Evolutionary conservation across 495 filamentous ascomycete species (phyloP), one percentile per base, ranked within the genome.

Genomic region (Daldinia grandis): DNA sequence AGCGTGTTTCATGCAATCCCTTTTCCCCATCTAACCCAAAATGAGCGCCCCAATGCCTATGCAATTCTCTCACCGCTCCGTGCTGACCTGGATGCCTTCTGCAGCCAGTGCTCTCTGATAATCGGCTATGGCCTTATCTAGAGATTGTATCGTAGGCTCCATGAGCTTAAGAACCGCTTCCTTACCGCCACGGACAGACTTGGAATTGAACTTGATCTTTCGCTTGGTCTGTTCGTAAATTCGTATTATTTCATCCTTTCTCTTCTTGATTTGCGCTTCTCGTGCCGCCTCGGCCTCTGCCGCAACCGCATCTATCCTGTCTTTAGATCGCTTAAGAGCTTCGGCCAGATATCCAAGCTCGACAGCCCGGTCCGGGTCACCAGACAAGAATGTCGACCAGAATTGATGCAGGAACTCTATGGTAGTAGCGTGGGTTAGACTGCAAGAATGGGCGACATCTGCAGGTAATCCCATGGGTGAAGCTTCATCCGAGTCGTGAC

Each of bases 401-500:
- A 98, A 99, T 76, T 98, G 94, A 68, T 92, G 90, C n/a, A 99
- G 81, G 74, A 98, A 98, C 69, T 98, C 96, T 7, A 90, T 91
- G 0, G 93, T 93, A 0, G 95, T 98, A 42, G 94, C 93, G 76
- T 98, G 93, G 17, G 94, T 97, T 24, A 97, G 85, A 27, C 86
- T 88, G 40, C 97, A 85, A 4, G 89, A 87, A 62, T 96, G 90
- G 42, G 92, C 90, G 4, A 93, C 81, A 0, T 82, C 77, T 0
- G 82, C 65, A 0, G 92, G 87, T 12, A 98, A 83, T 10, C 90
- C 90, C 71, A 86, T 87, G 4, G 87, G 86, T 24, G 85, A 79
- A 60, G 75, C 80, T 73, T 82, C 78, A 15, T 78, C 81, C 17
- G 68, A 67, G n/a, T 70, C 68, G 1, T 74, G 71, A 19, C 86